Percentiles rank a stretch among this genome's conserved stretches.
Conservation (phyloP, 768 basidiomycete species). For the Panaeolus papilionaceus region DNA sequence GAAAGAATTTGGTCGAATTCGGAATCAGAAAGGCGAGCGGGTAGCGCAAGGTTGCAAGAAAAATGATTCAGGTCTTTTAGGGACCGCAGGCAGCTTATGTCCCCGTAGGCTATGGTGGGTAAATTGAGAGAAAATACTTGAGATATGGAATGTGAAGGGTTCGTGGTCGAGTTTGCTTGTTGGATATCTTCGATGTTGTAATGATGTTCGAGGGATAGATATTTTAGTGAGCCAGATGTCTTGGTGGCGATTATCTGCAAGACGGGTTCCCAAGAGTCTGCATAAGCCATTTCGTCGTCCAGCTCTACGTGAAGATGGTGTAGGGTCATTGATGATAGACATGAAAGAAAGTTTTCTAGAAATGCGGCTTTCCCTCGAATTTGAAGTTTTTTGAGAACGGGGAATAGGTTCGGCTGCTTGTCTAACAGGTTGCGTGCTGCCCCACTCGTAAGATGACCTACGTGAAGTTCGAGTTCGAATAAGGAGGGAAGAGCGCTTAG, state of each 20-base stretch:
- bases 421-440: constrained; percentile 8
- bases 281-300: constrained; percentile 31
- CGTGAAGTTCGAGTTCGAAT: constrained; percentile 50
- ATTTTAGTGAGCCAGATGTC: constrained; percentile 36
- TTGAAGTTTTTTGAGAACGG: constrained; percentile 44
- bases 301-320: constrained; percentile 46
- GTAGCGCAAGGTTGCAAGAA: constrained; percentile 45
- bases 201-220: constrained; percentile 51
- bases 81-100: constrained; percentile 41
- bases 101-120: constrained; percentile 34
- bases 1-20: constrained; percentile 43
- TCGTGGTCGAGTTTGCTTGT: neutral
- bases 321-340: constrained; percentile 39
- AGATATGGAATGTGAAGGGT: neutral
- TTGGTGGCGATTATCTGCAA: constrained; percentile 38
- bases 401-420: constrained; percentile 33
- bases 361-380: constrained; percentile 44
- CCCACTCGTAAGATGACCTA: constrained; percentile 30
- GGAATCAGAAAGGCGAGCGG: constrained; percentile 43
- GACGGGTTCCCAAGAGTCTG: constrained; percentile 41
- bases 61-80: constrained; percentile 41
- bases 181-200: constrained; percentile 32
- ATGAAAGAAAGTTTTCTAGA: constrained; percentile 40
- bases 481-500: constrained; percentile 45
- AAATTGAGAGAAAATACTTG: neutral